Evolutionary conservation across 2,329 filamentous ascomycete genomes (phyloP), one percentile per base, ranked within the genome.

Genomic region (Fusarium miscanthi): DNA sequence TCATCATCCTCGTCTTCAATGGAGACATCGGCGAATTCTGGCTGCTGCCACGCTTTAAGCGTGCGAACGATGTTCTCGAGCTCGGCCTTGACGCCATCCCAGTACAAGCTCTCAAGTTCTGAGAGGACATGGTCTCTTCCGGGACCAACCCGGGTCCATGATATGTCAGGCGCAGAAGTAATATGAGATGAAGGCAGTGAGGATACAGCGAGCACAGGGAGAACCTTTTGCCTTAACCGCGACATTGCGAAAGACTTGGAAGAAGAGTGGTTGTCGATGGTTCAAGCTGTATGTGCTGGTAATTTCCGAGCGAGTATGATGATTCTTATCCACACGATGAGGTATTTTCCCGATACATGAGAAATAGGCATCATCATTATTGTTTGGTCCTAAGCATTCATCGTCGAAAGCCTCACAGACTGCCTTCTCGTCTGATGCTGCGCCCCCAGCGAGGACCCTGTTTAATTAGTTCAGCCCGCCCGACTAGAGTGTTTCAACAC

Each of bases 51-150:
- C 10, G 38, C 57, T 49, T 66, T 74, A 23, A 75, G 70, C 6
- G 73, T 75, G 4, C 70, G 70, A n/a, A 75, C 52, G 27, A 75
- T 75, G 43, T 75, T 75, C 46, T 75, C 73, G 23, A 75, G 73
- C 49, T 75, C 73, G 1, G 61, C 62, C 19, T 69, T 70, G 49
- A 75, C 70, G 2, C 73, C 73, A 37, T 75, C 70, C 73, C 73
- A 75, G 48, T 75, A 75, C 8, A 75, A 25, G 7, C 19, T 59
- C 30, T 75, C 52, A 9, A 75, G 68, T 19, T 75, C 73, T 8
- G 45, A 43, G 35, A 74, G 59, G 30, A 70, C n/a, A 58, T 74
- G 57, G 12, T 72, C 72, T 30, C 60, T 60, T 31, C 72, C 70
- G 14, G 59, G 54, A 3, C 67, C 70, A 19, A 67, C n/a, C 0